Conservation (phyloP, 495 filamentous ascomycete species). For the Aspergillus wentii region DNA sequence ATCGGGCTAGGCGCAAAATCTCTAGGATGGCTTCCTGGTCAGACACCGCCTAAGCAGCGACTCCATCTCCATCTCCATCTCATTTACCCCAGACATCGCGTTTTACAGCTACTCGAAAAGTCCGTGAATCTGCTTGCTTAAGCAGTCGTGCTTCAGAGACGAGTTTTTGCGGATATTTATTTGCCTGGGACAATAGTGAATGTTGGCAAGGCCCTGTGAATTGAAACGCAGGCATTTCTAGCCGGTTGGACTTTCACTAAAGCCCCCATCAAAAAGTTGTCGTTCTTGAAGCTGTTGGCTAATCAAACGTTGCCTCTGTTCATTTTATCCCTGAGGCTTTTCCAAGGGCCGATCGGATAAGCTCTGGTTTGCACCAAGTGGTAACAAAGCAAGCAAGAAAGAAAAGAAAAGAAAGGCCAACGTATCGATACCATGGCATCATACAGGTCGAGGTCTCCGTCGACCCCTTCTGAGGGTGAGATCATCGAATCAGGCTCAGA, state of each 20-base stretch:
- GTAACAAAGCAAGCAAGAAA: slow-evolving; percentile 1
- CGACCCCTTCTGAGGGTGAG: slow-evolving; percentile 72
- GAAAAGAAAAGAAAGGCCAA: too few relatives aligned
- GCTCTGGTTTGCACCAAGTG: slow-evolving; percentile 1
- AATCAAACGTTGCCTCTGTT: slow-evolving; percentile 19
- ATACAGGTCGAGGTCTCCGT: slow-evolving; percentile 40
- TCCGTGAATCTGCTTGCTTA: too few relatives aligned
- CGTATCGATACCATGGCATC: slow-evolving; percentile 29
- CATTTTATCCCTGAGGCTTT: slow-evolving; percentile 23
- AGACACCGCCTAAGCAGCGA: too few relatives aligned
- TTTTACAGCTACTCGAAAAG: too few relatives aligned
- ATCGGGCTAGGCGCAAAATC: slow-evolving; percentile 16
- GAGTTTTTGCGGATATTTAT: too few relatives aligned
- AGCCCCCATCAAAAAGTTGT: slow-evolving; percentile 8
- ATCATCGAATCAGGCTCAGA: slow-evolving; percentile 72
- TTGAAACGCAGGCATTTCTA: slow-evolving; percentile 36
- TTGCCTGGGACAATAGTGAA: too few relatives aligned
- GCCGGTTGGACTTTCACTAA: slow-evolving; percentile 47
- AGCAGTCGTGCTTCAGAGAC: too few relatives aligned
- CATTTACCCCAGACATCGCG: too few relatives aligned
- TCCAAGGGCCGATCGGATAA: slow-evolving; percentile 4
- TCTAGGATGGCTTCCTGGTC: neutral
- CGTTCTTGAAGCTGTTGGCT: slow-evolving; percentile 19
- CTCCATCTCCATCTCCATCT: too few relatives aligned
- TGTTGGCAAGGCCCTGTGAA: too few relatives aligned